These are phyloP conservation scores for Talinum fruticosum DNA, from an alignment of 148 eudicot species.

Conservation along the genomic window DNA sequence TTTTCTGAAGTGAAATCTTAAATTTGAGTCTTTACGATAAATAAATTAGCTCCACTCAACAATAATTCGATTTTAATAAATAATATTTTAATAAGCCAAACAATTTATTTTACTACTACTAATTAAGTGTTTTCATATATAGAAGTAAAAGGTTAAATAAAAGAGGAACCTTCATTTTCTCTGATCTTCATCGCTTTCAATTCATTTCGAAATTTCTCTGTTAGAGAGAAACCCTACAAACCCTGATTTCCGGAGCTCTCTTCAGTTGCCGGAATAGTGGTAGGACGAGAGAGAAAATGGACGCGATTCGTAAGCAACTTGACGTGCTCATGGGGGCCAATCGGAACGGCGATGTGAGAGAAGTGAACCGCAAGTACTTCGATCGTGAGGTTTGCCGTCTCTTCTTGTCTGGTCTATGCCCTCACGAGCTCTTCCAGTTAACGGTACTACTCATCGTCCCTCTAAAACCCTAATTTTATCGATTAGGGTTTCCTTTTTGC, in stretches of 20 bases:
- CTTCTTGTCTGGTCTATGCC: conserved; percentile 88
- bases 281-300: conserved; percentile 36
- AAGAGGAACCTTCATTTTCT: neutral
- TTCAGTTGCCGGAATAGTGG: neutral
- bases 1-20: no score
- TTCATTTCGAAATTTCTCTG: neutral
- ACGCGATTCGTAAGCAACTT: conserved; percentile 87
- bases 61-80: no score
- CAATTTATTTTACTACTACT: no score
- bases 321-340: conserved; percentile 98
- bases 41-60: no score
- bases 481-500: neutral
- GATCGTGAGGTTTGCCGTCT: conserved; percentile 97
- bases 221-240: conserved; percentile 1
- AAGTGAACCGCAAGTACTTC: conserved; percentile 83
- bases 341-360: conserved; percentile 86
- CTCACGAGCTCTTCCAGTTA: conserved; percentile 95
- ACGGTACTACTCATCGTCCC: conserved; percentile 69
- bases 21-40: no score
- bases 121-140: no score
- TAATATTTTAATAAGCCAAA: no score
- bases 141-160: no score
- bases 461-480: conserved; percentile 1
- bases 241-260: conserved; percentile 20
- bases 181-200: neutral